phyloP scores from a whole-genome alignment of 768 basidiomycete genomes.

The Rhodosporidiobolus sp. region DNA sequence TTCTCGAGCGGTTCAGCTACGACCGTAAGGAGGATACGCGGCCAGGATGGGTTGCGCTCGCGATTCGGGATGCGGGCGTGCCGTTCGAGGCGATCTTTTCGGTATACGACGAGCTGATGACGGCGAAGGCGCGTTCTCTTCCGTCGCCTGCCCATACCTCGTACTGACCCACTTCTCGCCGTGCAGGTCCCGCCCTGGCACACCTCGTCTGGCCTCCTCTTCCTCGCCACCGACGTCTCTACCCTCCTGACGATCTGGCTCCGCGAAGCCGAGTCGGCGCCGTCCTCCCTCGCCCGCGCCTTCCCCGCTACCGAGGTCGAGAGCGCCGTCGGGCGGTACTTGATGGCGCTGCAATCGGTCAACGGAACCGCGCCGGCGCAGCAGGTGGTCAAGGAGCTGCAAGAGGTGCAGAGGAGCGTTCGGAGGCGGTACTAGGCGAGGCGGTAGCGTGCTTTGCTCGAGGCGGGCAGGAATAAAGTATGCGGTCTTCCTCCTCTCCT shows the following conservation, averaged over 20 bases:
- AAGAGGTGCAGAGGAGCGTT: conserved; percentile 34
- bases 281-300: conserved; percentile 19
- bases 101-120: conserved; percentile 77
- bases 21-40: conserved; percentile 60
- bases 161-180: not conserved
- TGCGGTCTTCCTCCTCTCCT: too few species aligned
- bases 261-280: conserved; percentile 29
- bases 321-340: conserved; percentile 29
- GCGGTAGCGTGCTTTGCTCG: too few species aligned
- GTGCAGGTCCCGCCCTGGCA: conserved; percentile 42
- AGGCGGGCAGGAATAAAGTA: too few species aligned
- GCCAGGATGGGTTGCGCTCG: conserved; percentile 76
- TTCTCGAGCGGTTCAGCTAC: conserved; percentile 71
- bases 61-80: conserved; percentile 75
- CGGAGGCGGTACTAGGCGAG: conserved; percentile 29
- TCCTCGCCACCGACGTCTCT: conserved; percentile 46
- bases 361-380: not conserved
- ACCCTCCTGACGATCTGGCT: conserved; percentile 46
- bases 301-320: conserved; percentile 49
- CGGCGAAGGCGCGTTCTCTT: conserved; percentile 65
- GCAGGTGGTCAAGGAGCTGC: conserved; percentile 18
- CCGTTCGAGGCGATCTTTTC: conserved; percentile 80
- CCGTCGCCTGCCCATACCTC: not conserved
- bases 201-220: conserved; percentile 43
- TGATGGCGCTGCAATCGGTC: conserved; percentile 30